Base-by-base conservation (phyloP, 129 eudicot genomes). In the Saposhnikovia divaricata region DNA sequence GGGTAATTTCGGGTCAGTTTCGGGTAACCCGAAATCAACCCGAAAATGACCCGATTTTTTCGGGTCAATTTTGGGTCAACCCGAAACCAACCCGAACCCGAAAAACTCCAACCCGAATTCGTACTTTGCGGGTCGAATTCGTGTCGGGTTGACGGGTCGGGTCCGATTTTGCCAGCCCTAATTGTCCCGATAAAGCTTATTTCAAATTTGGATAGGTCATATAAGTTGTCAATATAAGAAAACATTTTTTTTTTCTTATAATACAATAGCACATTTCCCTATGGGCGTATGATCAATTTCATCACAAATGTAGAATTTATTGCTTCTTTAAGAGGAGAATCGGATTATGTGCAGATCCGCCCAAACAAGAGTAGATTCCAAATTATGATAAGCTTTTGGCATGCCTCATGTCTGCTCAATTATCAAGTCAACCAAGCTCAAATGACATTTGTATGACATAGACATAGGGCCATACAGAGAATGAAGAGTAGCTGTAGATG, bases 401-500 rank as follows among this genome's bases (percentile, higher is more conserved):
- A 16, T 15, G n/a, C 59, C 18, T 51, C n/a, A 51, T 16, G 2
- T 51, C n/a, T 18, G n/a, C n/a, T 51, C 27, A 7, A 53, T 53
- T 34, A 68, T 68, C 74, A 68, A 68, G 21, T 68, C 42, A 34
- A 68, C 74, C 42, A 68, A 34, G 44, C 37, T 68, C 18, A 43
- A 43, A 4, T 39, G 46, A 72, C n/a, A 18, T 9, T 38, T 39
- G 18, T 40, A 73, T 73, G 46, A 34, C 21, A 38, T 37, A 76
- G 42, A 28, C 31, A 51, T 28, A 51, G 28, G 16, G 70, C 65
- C 31, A 50, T 45, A 23, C 42, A 72, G 38, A 37, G 16, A 81
- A n/a, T 61, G 61, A 57, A 77, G n/a, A 66, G 45, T 87, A 91
- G 97, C 95, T 91, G 96, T 46, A 89, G 90, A 83, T 93, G 91